Percentiles rank a stretch among this genome's conserved stretches.
Evolutionary conservation across 345 rosid genomes (phyloP).

Genomic region (Camelina laxa): DNA sequence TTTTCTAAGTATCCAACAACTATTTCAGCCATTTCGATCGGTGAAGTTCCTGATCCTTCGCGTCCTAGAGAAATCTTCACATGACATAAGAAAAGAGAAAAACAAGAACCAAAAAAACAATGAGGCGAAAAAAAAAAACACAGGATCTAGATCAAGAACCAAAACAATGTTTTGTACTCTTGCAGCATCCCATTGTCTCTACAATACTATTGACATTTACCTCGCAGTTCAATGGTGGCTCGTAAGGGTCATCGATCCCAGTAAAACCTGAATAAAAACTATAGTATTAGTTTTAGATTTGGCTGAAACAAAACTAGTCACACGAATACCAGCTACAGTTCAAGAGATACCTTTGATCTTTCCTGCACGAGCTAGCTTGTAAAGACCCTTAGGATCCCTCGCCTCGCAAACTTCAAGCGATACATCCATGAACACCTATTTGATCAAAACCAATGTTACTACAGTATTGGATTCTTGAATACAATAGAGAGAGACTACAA

Average conservation of each 20-base stretch:
- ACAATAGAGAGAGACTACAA: neutral
- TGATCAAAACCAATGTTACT: slow-evolving; percentile 15
- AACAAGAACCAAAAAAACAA: no score
- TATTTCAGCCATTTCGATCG: slow-evolving; percentile 66
- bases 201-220: slow-evolving; percentile 42
- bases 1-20: slow-evolving; percentile 70
- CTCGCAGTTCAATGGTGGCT: slow-evolving; percentile 69
- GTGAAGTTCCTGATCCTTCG: slow-evolving; percentile 55
- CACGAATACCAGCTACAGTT: slow-evolving; percentile 3
- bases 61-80: slow-evolving; percentile 45
- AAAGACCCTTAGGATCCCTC: slow-evolving; percentile 86
- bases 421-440: slow-evolving; percentile 77
- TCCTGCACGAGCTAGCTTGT: slow-evolving; percentile 91
- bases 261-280: slow-evolving; percentile 61
- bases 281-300: neutral
- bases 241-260: slow-evolving; percentile 81
- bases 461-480: neutral
- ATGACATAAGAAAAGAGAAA: slow-evolving; percentile 6
- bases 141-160: no score
- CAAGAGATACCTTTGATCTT: slow-evolving; percentile 67
- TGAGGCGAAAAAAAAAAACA: no score
- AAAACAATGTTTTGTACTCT: neutral
- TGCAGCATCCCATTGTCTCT: neutral
- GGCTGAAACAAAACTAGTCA: neutral
- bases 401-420: slow-evolving; percentile 75